These are phyloP conservation scores for Eucalyptus regnans DNA, from an alignment of 345 rosid species.

Conservation along the genomic window DNA sequence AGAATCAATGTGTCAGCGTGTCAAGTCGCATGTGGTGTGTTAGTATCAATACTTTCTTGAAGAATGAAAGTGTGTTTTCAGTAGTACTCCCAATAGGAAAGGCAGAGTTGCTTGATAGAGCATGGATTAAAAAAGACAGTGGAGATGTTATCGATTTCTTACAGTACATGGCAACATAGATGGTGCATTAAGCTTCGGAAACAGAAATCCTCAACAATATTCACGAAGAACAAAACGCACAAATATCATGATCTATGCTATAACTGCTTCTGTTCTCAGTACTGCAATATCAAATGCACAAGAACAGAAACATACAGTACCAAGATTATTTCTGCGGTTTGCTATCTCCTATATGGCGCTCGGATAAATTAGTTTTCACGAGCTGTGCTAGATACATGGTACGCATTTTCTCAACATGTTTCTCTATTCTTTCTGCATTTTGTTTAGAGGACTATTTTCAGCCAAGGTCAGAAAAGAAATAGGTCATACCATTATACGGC, in stretches of 20 bases:
- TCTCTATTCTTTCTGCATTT: neutral
- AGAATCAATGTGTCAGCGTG: no score
- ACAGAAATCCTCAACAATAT: neutral
- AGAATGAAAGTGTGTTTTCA: neutral
- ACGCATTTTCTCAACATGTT: neutral
- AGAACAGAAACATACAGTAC: neutral
- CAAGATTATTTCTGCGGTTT: neutral
- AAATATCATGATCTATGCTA: no score
- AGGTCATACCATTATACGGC: neutral
- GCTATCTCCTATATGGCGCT: neutral
- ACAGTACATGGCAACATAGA: neutral
- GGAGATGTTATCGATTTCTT: neutral
- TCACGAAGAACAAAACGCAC: no score
- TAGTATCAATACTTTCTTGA: neutral
- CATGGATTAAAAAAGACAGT: neutral
- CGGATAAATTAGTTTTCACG: neutral
- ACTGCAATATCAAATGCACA: neutral
- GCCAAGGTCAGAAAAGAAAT: neutral
- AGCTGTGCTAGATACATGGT: neutral
- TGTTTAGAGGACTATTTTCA: neutral
- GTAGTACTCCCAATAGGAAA: neutral
- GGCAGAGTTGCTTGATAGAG: neutral
- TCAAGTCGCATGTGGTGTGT: accelerated
- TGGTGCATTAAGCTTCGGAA: neutral
- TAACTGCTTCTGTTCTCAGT: neutral